Percentiles rank a stretch among this genome's conserved stretches.
These are phyloP conservation scores for Chlorella sp. DNA, from an alignment of 139 green algal species.

Conservation along the genomic window DNA sequence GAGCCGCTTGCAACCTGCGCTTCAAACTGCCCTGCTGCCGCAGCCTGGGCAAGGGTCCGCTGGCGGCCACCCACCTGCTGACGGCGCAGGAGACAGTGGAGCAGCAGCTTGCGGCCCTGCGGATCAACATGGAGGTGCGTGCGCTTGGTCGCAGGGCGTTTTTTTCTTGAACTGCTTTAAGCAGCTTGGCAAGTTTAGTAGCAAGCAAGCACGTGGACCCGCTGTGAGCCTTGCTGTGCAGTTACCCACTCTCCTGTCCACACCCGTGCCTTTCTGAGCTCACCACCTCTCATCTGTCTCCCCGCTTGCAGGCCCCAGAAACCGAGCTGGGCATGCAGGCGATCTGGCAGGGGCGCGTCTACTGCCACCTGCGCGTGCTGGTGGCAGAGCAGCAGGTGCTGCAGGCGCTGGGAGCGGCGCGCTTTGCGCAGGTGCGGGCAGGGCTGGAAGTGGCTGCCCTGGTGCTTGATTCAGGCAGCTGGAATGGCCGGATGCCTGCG, in stretches of 20 bases:
- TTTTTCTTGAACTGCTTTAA: no score
- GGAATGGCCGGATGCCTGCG: no score
- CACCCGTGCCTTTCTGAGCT: no score
- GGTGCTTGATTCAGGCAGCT: no score
- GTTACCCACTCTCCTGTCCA: no score
- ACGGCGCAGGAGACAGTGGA: constrained; percentile 21
- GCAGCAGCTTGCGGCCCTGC: constrained; percentile 3
- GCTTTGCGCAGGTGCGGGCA: background rate
- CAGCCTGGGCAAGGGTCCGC: constrained; percentile 4
- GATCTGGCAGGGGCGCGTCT: constrained; percentile 19
- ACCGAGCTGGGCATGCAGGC: background rate
- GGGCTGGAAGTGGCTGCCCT: no score
- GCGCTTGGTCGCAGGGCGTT: no score
- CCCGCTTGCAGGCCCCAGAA: constrained; percentile 15
- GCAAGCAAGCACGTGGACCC: no score
- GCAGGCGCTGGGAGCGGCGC: constrained; percentile 1
- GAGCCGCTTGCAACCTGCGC: no score
- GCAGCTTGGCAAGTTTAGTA: no score
- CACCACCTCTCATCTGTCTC: background rate
- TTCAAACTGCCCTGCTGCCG: no score
- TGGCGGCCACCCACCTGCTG: constrained; percentile 20
- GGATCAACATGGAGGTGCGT: constrained; percentile 6
- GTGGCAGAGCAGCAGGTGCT: constrained; percentile 32
- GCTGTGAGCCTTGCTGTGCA: no score
- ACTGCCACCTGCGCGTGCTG: constrained; percentile 18